These are phyloP conservation scores for Globisporangium iwayamae DNA, from an alignment of 352 stramenopile species.

Conservation along the genomic window DNA sequence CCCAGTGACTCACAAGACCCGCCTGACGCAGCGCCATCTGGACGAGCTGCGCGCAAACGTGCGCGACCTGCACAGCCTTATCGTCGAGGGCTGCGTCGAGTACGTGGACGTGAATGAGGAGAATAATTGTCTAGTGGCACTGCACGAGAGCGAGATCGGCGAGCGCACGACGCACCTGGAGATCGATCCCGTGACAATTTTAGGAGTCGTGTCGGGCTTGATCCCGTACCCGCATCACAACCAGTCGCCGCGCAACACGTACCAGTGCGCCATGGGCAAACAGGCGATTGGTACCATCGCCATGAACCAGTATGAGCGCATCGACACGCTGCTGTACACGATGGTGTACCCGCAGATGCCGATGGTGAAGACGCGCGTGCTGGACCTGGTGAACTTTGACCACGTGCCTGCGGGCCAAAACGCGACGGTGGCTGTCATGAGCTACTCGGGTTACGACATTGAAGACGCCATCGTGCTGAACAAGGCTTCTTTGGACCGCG, in stretches of 20 bases:
- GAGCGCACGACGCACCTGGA: slow-evolving; percentile 97
- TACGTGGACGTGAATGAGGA: slow-evolving; percentile 99
- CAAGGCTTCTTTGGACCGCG: slow-evolving; percentile 95
- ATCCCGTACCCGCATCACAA: slow-evolving; percentile 99
- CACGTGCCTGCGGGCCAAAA: slow-evolving; percentile 98
- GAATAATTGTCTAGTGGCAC: slow-evolving; percentile 99
- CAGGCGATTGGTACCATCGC: slow-evolving; percentile 98
- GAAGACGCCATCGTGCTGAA: slow-evolving; percentile 99
- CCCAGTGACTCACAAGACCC: slow-evolving; percentile 83
- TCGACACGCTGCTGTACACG: slow-evolving; percentile 98
- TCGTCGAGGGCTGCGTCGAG: slow-evolving; percentile 96
- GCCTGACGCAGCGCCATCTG: slow-evolving; percentile 94
- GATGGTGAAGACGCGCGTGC: slow-evolving; percentile 98
- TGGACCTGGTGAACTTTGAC: slow-evolving; percentile 99
- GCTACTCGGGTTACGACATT: slow-evolving; percentile 99
- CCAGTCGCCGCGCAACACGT: slow-evolving; percentile 98
- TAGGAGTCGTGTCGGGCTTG: slow-evolving; percentile 97
- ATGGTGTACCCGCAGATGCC: slow-evolving; percentile 99
- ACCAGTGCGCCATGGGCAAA: slow-evolving; percentile 99
- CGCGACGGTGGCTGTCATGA: slow-evolving; percentile 99
- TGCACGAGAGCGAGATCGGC: slow-evolving; percentile 92
- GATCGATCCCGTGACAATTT: slow-evolving; percentile 99
- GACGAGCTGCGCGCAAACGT: slow-evolving; percentile 84
- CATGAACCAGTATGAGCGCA: slow-evolving; percentile 99
- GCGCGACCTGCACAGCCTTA: slow-evolving; percentile 78